Evolutionary conservation across 345 rosid genomes (phyloP).

Genomic region (Ceriops decandra): DNA sequence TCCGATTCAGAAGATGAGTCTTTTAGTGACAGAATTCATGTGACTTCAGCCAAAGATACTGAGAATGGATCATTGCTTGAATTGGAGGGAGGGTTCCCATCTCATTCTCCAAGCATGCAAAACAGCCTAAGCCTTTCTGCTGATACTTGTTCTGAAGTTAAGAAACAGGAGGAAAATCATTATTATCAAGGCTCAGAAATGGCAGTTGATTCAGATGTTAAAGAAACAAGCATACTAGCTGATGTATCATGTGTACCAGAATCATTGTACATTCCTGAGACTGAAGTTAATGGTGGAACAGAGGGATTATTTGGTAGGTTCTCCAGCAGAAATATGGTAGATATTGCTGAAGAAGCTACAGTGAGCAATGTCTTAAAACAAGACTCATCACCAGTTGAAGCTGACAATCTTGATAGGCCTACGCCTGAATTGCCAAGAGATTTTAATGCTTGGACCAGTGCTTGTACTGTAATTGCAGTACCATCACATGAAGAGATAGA

Average conservation of each 20-base stretch:
- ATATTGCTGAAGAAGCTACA: slow-evolving; percentile 43
- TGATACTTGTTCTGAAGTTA: slow-evolving; percentile 27
- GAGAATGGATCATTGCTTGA: slow-evolving; percentile 27
- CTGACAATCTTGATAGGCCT: slow-evolving; percentile 23
- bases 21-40: slow-evolving; percentile 20
- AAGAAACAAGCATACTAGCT: slow-evolving; percentile 36
- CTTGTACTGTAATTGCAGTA: slow-evolving; percentile 38
- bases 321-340: slow-evolving; percentile 38
- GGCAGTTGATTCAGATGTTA: slow-evolving; percentile 25
- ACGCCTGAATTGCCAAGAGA: slow-evolving; percentile 22
- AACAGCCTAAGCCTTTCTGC: slow-evolving; percentile 27
- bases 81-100: slow-evolving; percentile 22
- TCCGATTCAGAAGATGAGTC: slow-evolving; percentile 86
- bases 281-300: slow-evolving; percentile 46
- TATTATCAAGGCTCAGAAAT: slow-evolving; percentile 32
- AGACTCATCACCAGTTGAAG: slow-evolving; percentile 29
- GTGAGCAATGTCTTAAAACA: slow-evolving; percentile 34
- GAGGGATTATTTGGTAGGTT: slow-evolving; percentile 41
- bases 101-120: slow-evolving; percentile 31
- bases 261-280: slow-evolving; percentile 83
- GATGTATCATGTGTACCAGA: slow-evolving; percentile 80
- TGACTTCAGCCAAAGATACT: slow-evolving; percentile 22
- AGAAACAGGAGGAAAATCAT: slow-evolving; percentile 30
- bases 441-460: slow-evolving; percentile 33
- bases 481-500: slow-evolving; percentile 43